Base-by-base conservation (phyloP, 2,329 filamentous ascomycete species). In the Xylaria sp. region DNA sequence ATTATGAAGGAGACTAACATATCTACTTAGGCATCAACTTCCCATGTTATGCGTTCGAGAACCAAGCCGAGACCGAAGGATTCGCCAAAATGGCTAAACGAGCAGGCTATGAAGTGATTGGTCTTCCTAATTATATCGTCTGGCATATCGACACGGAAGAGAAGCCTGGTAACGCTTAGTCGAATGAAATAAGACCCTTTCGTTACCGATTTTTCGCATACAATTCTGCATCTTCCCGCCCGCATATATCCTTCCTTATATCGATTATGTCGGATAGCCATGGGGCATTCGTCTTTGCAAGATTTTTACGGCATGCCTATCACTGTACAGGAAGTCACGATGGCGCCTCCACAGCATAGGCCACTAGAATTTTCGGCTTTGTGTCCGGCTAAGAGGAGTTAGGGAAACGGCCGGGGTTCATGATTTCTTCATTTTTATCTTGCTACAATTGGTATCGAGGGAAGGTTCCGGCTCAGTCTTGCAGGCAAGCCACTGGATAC, bases 21-120 rank as follows among this genome's bases (percentile, higher is more conserved):
- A 36, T 13, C 56, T 41, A 3, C 36, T 55, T 72, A 95, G 94
- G 95, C 70, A 96, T 99, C 83, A 99, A 99, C 81, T 99, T 99
- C 81, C 96, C 96, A 9, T 90, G 90, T 78, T 99, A 99, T 77
- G 88, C 96, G 3, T 99, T 99, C 79, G 96, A 99, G 80, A 98
- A 99, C 81, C 96, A 99, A 83, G 96, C 96, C 71, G 96, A 99
- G 82, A 99, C 96, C 4, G 96, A 99, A 82, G 96, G 96, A 7
- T 99, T 99, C 77, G 96, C 96, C 43, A 97, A 97, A 80, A 99
- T 99, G 96, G 96, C 96, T 67, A 97, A 97, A 83, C 87, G 94
- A 71, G 96, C 96, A 20, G 96, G 96, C 52, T 98, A 97, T 79
- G 87, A 93, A 76, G 96, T 99, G 30, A 88, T 93, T 73, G 96